Evolutionary conservation across 371 early-diverging fungal species (phyloP), one percentile per base, ranked within the genome.

Genomic region (Phascolomyces articulosus): DNA sequence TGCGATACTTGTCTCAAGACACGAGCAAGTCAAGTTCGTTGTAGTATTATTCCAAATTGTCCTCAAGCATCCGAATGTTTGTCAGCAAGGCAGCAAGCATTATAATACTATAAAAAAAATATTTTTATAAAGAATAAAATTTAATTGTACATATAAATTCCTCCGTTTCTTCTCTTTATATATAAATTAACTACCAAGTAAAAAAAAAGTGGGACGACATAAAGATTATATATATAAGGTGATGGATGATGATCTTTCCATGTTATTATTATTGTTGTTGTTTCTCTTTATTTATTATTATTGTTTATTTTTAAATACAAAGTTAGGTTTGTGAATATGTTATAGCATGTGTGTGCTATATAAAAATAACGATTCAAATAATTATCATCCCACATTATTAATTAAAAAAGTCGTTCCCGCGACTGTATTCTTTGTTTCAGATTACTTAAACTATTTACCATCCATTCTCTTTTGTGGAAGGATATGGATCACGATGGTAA

Each of bases 31-130:
- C n/a, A 55, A 15, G n/a, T 34, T 18, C 56, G 38, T 27, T 55
- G 38, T 24, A 28, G 24, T 11, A 65, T 59, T 34, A 28, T 51
- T 29, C 60, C 65, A 9, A 65, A 65, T 55, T 65, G 65, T 28
- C 44, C 65, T 27, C 56, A 55, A 38, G 65, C 65, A 54, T 53
- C 65, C n/a, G 65, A 65, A 40, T 65, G 65, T 60, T 56, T 51
- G 7, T 18, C 51, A 24, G 60, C 28, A 40, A 40, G 47, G 40
- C 40, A 23, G 24, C 60, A 59, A 44, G 60, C 60, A 23, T 20
- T 51, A 47, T 40, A 47, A 21, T 23, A 41, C 26, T 44, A 24
- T 18, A 40, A 59, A 59, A 29, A 40, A 59, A 13, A n/a, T 38
- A 31, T 31, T 18, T n/a, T 18, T 29, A 34, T 55, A 15, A 9